Evolutionary conservation across 768 basidiomycete genomes (phyloP).

Genomic region (Leccinum disarticulatum): DNA sequence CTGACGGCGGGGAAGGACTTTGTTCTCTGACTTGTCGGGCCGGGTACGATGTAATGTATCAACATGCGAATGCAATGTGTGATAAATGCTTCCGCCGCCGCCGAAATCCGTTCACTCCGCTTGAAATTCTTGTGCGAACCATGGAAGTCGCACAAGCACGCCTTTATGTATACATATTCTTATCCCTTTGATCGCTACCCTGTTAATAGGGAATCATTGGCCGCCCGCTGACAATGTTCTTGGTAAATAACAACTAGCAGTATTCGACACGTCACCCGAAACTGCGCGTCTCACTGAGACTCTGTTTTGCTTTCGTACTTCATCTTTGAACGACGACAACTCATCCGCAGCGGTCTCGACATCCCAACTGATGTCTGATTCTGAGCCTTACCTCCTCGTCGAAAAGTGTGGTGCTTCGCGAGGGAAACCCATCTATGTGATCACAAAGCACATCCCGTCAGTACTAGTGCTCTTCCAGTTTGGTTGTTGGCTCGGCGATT

Average conservation of each 20-base stretch:
- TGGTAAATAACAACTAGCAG: slow-evolving; percentile 30
- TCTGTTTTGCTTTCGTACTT: slow-evolving; percentile 29
- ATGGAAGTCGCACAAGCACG: slow-evolving; percentile 23
- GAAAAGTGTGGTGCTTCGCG: slow-evolving; percentile 43
- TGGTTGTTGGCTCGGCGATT: slow-evolving; percentile 7
- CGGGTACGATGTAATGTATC: slow-evolving; percentile 19
- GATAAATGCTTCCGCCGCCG: slow-evolving; percentile 18
- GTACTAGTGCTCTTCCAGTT: slow-evolving; percentile 1
- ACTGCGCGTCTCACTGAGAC: slow-evolving; percentile 11
- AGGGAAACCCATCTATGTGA: slow-evolving; percentile 44
- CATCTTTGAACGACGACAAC: slow-evolving; percentile 16
- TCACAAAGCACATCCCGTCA: slow-evolving; percentile 43
- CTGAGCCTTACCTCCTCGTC: slow-evolving; percentile 39
- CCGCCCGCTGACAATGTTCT: slow-evolving; percentile 27
- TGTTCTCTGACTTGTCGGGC: slow-evolving; percentile 21
- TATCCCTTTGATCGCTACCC: slow-evolving; percentile 28
- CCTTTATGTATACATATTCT: slow-evolving; percentile 34
- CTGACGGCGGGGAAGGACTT: slow-evolving; percentile 59
- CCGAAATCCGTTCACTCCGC: slow-evolving; percentile 16
- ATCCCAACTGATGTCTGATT: slow-evolving; percentile 23
- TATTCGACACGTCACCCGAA: slow-evolving; percentile 28
- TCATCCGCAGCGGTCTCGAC: slow-evolving; percentile 9
- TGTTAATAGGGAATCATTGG: slow-evolving; percentile 26
- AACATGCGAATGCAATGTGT: slow-evolving; percentile 25
- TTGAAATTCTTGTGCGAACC: slow-evolving; percentile 19